These are phyloP conservation scores for Simmondsia chinensis DNA, from an alignment of 148 eudicot species.

Conservation along the genomic window DNA sequence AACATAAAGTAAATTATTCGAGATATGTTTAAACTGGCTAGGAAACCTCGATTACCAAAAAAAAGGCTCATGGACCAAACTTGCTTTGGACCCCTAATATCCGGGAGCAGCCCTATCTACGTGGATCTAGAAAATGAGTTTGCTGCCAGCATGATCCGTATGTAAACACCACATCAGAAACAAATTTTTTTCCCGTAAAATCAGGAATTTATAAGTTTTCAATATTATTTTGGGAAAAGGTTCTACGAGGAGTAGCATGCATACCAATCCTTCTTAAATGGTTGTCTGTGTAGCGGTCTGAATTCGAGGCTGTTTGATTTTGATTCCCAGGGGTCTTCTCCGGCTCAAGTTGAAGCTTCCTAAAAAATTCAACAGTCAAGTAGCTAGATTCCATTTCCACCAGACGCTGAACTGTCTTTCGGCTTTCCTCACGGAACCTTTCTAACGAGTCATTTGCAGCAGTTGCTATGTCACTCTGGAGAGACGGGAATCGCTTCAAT, in stretches of 20 bases:
- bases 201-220: too few species aligned
- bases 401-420: conserved; percentile 72
- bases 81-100: too few species aligned
- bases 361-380: conserved; percentile 88
- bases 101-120: too few species aligned
- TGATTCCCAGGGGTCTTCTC: conserved; percentile 42
- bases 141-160: too few species aligned
- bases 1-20: too few species aligned
- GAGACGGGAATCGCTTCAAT: conserved; percentile 92
- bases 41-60: too few species aligned
- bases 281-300: conserved; percentile 69
- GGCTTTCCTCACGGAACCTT: conserved; percentile 90
- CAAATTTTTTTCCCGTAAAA: too few species aligned
- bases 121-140: too few species aligned
- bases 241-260: conserved; percentile 1
- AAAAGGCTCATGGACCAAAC: too few species aligned
- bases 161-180: too few species aligned
- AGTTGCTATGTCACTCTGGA: conserved; percentile 83
- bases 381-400: conserved; percentile 98
- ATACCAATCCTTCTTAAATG: conserved; percentile 88
- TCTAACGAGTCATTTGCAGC: conserved; percentile 85
- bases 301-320: conserved; percentile 27
- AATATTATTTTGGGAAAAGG: too few species aligned
- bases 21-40: too few species aligned
- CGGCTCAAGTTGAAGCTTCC: conserved; percentile 80